A percentile compares a stretch with the other conserved stretches of the same genome.
Evolutionary conservation across 2,329 filamentous ascomycete species (phyloP).

Genomic region (Trichophyton simii): DNA sequence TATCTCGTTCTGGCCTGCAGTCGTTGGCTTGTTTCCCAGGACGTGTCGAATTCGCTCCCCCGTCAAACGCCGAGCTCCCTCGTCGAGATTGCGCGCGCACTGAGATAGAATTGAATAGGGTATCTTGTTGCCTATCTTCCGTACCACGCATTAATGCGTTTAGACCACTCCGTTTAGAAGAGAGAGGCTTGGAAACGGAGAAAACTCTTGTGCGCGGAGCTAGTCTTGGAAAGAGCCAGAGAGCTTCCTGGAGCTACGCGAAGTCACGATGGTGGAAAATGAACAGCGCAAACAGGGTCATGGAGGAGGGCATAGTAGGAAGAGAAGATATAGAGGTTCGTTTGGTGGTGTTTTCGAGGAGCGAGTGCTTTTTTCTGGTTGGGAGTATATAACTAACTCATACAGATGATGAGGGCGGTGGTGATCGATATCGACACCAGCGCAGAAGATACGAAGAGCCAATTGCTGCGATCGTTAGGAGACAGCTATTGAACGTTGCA

Average conservation of each 20-base stretch:
- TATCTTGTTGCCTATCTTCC: not conserved
- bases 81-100: not conserved
- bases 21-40: too few relatives aligned
- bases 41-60: not conserved
- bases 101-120: not conserved
- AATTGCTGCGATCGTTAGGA: slow-evolving; percentile 57
- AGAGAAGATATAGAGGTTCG: slow-evolving; percentile 68
- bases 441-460: slow-evolving; percentile 64
- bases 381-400: too few relatives aligned
- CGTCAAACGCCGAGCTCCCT: too few relatives aligned
- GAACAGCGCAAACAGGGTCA: slow-evolving; percentile 39
- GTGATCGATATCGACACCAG: slow-evolving; percentile 55
- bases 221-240: not conserved
- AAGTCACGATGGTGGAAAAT: slow-evolving; percentile 40
- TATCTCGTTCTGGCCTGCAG: not conserved
- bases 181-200: not conserved
- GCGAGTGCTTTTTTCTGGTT: too few relatives aligned
- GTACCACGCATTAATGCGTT: not conserved
- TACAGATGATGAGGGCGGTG: slow-evolving; percentile 65
- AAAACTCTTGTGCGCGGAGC: not conserved
- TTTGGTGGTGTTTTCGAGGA: slow-evolving; percentile 1
- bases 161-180: not conserved
- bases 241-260: not conserved
- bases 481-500: slow-evolving; percentile 66
- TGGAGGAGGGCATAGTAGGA: slow-evolving; percentile 48